Evolutionary conservation across 768 basidiomycete genomes (phyloP).

Genomic region (Leccinum olivaceopallidum): DNA sequence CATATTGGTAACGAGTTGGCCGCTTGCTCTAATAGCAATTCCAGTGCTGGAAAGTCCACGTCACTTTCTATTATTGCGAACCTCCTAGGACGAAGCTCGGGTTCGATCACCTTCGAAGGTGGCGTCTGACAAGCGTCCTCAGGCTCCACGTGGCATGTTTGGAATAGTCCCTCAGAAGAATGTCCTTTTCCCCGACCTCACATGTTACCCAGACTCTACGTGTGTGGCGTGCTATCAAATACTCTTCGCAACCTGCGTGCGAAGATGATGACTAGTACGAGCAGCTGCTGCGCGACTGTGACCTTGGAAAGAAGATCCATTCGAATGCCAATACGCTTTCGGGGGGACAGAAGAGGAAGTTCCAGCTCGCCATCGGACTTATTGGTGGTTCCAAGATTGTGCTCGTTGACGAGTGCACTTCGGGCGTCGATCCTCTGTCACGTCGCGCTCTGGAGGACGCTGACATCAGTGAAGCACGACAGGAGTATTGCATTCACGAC

Average conservation of each 20-base stretch:
- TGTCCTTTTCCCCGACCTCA: constrained; percentile 74
- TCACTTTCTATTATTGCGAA: constrained; percentile 66
- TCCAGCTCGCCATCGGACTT: no score
- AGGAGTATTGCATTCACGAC: constrained; percentile 77
- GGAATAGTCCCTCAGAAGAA: constrained; percentile 86
- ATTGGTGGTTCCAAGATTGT: no score
- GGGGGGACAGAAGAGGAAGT: no score
- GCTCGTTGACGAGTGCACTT: constrained; percentile 54
- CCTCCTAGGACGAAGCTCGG: constrained; percentile 57
- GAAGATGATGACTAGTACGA: constrained; percentile 54
- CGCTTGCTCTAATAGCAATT: constrained; percentile 6
- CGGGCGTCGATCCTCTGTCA: constrained; percentile 81
- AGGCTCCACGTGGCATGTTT: constrained; percentile 52
- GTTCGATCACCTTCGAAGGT: constrained; percentile 56
- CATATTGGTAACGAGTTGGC: background rate
- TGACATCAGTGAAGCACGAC: constrained; percentile 65
- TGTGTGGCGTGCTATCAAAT: constrained; percentile 74
- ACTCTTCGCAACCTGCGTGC: constrained; percentile 42
- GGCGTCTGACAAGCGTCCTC: constrained; percentile 50
- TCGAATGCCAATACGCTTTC: no score
- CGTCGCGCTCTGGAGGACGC: constrained; percentile 67
- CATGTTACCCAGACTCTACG: constrained; percentile 69
- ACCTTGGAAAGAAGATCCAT: constrained; percentile 58
- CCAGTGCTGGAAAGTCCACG: constrained; percentile 78
- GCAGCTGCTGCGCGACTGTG: constrained; percentile 69